Evolutionary conservation across 2,329 filamentous ascomycete genomes (phyloP).

Genomic region (Cercospora zeae-maydis): DNA sequence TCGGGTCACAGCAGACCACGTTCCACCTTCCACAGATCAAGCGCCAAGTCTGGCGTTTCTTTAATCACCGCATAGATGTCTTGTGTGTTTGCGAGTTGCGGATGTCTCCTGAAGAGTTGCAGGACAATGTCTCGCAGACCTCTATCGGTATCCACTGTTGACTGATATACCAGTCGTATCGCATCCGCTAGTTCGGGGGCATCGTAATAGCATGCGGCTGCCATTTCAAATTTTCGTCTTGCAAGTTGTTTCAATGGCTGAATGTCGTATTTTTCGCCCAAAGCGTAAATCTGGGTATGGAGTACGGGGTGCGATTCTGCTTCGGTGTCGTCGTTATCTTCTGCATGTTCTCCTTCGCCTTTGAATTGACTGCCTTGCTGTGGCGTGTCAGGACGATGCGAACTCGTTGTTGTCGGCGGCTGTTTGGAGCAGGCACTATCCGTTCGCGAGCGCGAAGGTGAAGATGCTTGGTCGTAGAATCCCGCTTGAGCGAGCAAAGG

Average conservation of each 20-base stretch:
- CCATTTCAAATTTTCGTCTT: constrained; percentile 46
- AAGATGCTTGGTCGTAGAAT: constrained; percentile 22
- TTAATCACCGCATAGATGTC: constrained; percentile 46
- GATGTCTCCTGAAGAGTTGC: constrained; percentile 47
- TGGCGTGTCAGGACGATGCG: constrained; percentile 21
- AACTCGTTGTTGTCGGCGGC: background rate
- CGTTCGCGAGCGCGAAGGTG: background rate
- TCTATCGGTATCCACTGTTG: constrained; percentile 49
- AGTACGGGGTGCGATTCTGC: constrained; percentile 43
- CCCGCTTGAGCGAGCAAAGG: constrained; percentile 37
- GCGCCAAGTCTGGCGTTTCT: constrained; percentile 46
- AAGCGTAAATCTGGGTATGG: constrained; percentile 49
- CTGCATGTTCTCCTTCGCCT: constrained; percentile 38
- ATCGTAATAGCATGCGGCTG: constrained; percentile 44
- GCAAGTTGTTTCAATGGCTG: constrained; percentile 46
- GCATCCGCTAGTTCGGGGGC: constrained; percentile 47
- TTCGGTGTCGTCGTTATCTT: constrained; percentile 37
- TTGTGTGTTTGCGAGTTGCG: constrained; percentile 44
- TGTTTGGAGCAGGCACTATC: background rate
- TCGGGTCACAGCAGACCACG: constrained; percentile 39
- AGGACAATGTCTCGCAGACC: constrained; percentile 48
- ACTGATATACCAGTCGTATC: constrained; percentile 49
- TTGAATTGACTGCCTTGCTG: constrained; percentile 29
- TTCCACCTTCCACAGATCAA: constrained; percentile 49
- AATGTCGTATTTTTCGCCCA: constrained; percentile 52